Conservation (phyloP, 2,329 filamentous ascomycete species). For the Thielaviopsis ethacetica region DNA sequence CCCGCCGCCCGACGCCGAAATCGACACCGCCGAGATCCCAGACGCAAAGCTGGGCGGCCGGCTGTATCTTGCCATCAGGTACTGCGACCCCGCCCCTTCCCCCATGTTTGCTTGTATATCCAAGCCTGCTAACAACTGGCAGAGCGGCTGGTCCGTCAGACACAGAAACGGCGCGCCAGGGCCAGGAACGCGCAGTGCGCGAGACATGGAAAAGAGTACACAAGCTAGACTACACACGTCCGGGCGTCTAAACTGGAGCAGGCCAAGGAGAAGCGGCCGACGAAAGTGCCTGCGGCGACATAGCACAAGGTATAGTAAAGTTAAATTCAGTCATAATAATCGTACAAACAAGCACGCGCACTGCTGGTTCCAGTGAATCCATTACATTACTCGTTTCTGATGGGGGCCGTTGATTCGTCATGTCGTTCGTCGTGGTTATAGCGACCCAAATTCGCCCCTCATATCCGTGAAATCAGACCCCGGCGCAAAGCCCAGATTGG, state of each 20-base stretch:
- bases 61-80: slow-evolving; percentile 54
- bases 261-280: too few relatives aligned
- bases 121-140: slow-evolving; percentile 7
- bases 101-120: neutral
- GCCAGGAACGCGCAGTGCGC: slow-evolving; percentile 53
- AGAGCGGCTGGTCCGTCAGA: slow-evolving; percentile 47
- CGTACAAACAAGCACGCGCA: neutral
- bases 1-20: slow-evolving; percentile 41
- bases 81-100: slow-evolving; percentile 13
- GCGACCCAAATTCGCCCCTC: slow-evolving; percentile 23
- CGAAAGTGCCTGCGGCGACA: too few relatives aligned
- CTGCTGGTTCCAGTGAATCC: too few relatives aligned
- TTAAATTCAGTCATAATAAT: neutral
- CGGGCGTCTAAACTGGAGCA: neutral
- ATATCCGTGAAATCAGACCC: slow-evolving; percentile 42
- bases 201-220: slow-evolving; percentile 58
- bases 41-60: slow-evolving; percentile 48
- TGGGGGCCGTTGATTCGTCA: neutral
- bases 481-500: slow-evolving; percentile 48
- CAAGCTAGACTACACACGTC: slow-evolving; percentile 45
- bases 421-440: slow-evolving; percentile 8
- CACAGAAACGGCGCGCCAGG: slow-evolving; percentile 46
- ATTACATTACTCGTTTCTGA: neutral
- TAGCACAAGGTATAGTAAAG: neutral
- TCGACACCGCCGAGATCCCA: slow-evolving; percentile 31